These are phyloP conservation scores for Populus simonii DNA, from an alignment of 345 rosid genomes.

Conservation along the genomic window DNA sequence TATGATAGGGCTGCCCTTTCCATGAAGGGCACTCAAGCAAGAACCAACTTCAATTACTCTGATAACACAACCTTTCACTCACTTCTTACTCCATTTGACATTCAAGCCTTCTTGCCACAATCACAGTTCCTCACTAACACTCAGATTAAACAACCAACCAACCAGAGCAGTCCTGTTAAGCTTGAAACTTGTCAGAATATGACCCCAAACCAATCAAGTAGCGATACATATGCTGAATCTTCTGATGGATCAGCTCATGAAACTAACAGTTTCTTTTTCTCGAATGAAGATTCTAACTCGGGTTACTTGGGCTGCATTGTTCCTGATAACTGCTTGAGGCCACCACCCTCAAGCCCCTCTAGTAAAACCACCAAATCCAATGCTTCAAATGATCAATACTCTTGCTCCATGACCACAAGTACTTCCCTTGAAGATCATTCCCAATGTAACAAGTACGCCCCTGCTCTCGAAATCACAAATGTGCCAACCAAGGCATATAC, in stretches of 20 bases:
- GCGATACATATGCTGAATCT: constrained; percentile 32
- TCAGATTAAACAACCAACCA: constrained; percentile 13
- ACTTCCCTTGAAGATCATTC: constrained; percentile 15
- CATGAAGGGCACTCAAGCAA: constrained; percentile 89
- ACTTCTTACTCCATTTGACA: constrained; percentile 46
- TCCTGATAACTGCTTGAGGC: constrained; percentile 85
- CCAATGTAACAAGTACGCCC: constrained; percentile 8
- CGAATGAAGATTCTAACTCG: constrained; percentile 46
- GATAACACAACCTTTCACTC: constrained; percentile 40
- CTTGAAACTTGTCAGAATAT: constrained; percentile 20
- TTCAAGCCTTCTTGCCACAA: constrained; percentile 47
- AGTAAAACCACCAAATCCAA: not conserved
- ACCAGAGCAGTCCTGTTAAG: constrained; percentile 15
- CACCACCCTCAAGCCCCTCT: constrained; percentile 41
- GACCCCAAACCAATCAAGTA: constrained; percentile 13
- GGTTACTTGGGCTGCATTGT: constrained; percentile 95
- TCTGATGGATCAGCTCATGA: constrained; percentile 40
- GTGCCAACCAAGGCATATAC: not conserved
- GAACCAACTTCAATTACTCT: constrained; percentile 81
- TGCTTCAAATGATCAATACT: constrained; percentile 19
- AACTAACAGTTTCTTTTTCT: constrained; percentile 41
- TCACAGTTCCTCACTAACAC: constrained; percentile 21
- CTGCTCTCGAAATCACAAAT: constrained; percentile 11
- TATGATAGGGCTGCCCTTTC: constrained; percentile 96
- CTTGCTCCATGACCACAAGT: constrained; percentile 3